Base-by-base conservation (phyloP, 2,329 filamentous ascomycete species). In the Hymenoscyphus scutula region DNA sequence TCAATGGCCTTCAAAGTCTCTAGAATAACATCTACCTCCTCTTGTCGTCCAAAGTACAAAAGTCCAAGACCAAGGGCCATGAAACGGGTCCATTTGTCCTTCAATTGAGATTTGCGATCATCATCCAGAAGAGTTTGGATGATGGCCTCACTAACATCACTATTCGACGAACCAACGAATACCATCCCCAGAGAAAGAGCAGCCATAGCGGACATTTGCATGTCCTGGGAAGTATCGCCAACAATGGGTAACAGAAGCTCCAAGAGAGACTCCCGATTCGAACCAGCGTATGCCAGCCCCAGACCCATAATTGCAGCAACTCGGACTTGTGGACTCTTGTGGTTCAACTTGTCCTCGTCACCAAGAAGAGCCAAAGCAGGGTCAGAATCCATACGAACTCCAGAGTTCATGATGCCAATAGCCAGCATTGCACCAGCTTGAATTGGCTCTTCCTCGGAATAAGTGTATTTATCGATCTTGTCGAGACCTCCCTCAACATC, bases 81-180 rank as follows among this genome's bases (percentile, higher is more conserved):
- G 80, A 99, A 99, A 19, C 95, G 88, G 34, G 93, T 95, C 95
- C 95, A 99, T 79, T 98, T 99, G 78, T 98, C 92, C 70, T 96
- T 97, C 64, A 99, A 81, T 76, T 97, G 93, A 72, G 85, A 89
- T 78, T 90, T 89, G 62, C 93, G 87, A 64, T 98, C 94, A 63
- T 98, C 94, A 69, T 99, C 95, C 77, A 99, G 86, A 70, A 99
- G 82, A 0, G 94, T 96, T 61, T 90, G 91, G 60, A 98, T 89
- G 70, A 99, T 95, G 10, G 93, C 89, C 77, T 96, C 91, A 68
- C 90, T 95, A 64, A 98, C 89, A 70, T 97, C 92, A 38, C 92
- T 86, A 73, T 98, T 89, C 3, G 91, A 93, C 8, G 94, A 96
- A 55, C 95, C 95, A 65, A 98, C 92, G 70, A 94, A 97, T 66